phyloP scores from a whole-genome alignment of 805 yeast genomes.

The Yamadazyma insecticola region DNA sequence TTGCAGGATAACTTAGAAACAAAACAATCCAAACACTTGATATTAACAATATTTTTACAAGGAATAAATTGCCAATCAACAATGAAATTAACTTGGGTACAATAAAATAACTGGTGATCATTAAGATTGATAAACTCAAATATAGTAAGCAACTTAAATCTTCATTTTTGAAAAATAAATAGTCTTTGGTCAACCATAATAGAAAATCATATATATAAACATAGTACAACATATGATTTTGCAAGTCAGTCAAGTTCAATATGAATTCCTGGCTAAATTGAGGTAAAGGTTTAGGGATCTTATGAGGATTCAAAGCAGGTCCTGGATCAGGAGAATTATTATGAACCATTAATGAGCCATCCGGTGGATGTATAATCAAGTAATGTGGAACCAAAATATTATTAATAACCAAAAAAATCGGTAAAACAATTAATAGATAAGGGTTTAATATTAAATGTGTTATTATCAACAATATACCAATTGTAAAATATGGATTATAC shows the following conservation, averaged over 20 bases:
- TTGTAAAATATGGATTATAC: constrained; percentile 58
- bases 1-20: constrained; percentile 47
- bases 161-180: constrained; percentile 63
- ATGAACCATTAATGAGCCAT: constrained; percentile 22
- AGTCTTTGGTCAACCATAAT: constrained; percentile 44
- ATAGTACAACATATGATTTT: constrained; percentile 70
- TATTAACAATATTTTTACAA: constrained; percentile 28
- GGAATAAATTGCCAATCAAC: constrained; percentile 22
- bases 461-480: constrained; percentile 48
- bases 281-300: constrained; percentile 65
- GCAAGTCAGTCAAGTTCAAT: constrained; percentile 76
- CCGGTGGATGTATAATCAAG: constrained; percentile 59
- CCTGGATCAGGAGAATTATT: constrained; percentile 45
- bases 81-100: constrained; percentile 26
- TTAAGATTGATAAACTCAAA: constrained; percentile 27
- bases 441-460: constrained; percentile 62
- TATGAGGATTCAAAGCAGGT: constrained; percentile 39
- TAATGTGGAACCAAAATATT: constrained; percentile 68
- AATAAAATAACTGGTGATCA: constrained; percentile 17
- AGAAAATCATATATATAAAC: constrained; percentile 58
- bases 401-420: constrained; percentile 49
- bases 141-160: constrained; percentile 51
- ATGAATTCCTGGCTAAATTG: constrained; percentile 75
- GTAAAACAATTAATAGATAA: constrained; percentile 46
- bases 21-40: constrained; percentile 46